These are phyloP conservation scores for Lolium rigidum DNA, from an alignment of 176 grass and related monocot species.

Conservation along the genomic window DNA sequence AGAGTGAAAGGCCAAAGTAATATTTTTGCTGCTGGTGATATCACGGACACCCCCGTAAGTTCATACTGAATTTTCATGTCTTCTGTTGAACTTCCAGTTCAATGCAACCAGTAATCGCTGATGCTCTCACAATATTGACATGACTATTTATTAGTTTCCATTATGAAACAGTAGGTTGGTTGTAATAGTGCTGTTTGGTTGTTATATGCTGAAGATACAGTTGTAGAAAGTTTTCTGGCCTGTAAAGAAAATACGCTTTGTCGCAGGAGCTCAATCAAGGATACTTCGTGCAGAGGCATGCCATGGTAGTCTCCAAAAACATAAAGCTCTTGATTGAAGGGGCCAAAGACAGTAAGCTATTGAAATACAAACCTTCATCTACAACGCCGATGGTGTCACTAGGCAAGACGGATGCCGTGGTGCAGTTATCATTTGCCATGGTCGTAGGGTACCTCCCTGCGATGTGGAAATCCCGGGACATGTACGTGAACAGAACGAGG, in stretches of 20 bases:
- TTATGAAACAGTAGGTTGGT: neutral
- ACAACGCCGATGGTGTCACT: conserved; percentile 49
- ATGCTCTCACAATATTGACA: neutral
- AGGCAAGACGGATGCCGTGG: conserved; percentile 49
- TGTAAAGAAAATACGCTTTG: neutral
- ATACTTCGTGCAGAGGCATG: conserved; percentile 52
- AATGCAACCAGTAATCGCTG: neutral
- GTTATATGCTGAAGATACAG: neutral
- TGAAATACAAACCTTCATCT: conserved; percentile 44
- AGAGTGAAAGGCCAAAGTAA: conserved; percentile 50
- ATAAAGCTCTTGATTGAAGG: conserved; percentile 54
- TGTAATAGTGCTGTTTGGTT: neutral
- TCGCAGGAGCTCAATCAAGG: conserved; percentile 65
- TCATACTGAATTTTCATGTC: neutral
- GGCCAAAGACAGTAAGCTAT: conserved; percentile 42
- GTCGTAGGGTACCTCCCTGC: conserved; percentile 39
- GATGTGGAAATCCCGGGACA: conserved; percentile 49
- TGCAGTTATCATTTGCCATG: conserved; percentile 36
- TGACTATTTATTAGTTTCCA: neutral
- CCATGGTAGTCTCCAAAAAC: conserved; percentile 55
- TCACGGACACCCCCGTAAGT: conserved; percentile 52
- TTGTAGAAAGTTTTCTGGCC: conserved; percentile 3
- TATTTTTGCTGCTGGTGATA: conserved; percentile 59
- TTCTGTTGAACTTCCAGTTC: neutral
- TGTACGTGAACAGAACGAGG: conserved; percentile 54